Evolutionary conservation across 129 eudicot genomes (phyloP).

Genomic region (Centaurea solstitialis): DNA sequence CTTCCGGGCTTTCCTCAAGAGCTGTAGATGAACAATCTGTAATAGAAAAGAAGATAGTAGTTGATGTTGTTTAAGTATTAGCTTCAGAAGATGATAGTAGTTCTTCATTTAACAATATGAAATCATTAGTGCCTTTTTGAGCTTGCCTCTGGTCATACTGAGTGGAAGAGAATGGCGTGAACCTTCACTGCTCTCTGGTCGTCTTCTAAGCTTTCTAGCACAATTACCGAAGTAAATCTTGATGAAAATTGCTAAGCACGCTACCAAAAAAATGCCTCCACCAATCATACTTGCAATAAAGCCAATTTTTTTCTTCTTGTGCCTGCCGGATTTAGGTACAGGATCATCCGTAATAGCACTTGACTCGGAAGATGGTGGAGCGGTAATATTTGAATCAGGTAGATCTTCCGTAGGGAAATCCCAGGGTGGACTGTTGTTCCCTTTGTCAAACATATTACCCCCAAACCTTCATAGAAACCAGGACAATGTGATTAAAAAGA

Average conservation of each 20-base stretch:
- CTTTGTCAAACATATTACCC: slow-evolving; percentile 66
- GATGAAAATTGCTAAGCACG: slow-evolving; percentile 46
- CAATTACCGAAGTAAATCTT: slow-evolving; percentile 34
- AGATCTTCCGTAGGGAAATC: slow-evolving; percentile 52
- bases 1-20: slow-evolving; percentile 44
- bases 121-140: not conserved
- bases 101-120: not conserved
- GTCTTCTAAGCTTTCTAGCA: slow-evolving; percentile 27
- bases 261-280: slow-evolving; percentile 47
- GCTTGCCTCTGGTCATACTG: slow-evolving; percentile 59
- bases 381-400: slow-evolving; percentile 45
- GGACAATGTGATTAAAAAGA: not conserved
- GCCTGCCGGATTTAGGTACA: slow-evolving; percentile 25
- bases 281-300: slow-evolving; percentile 38
- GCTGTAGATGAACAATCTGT: slow-evolving; percentile 42
- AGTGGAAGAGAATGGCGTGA: slow-evolving; percentile 53
- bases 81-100: not conserved
- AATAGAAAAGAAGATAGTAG: slow-evolving; percentile 7
- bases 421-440: slow-evolving; percentile 75
- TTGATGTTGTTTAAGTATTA: not conserved
- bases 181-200: slow-evolving; percentile 33
- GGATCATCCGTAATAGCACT: slow-evolving; percentile 67
- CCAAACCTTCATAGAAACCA: slow-evolving; percentile 54
- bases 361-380: slow-evolving; percentile 74
- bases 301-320: slow-evolving; percentile 45